Conservation (phyloP, 1,139 yeast species). For the Kodamaea fungicola region DNA sequence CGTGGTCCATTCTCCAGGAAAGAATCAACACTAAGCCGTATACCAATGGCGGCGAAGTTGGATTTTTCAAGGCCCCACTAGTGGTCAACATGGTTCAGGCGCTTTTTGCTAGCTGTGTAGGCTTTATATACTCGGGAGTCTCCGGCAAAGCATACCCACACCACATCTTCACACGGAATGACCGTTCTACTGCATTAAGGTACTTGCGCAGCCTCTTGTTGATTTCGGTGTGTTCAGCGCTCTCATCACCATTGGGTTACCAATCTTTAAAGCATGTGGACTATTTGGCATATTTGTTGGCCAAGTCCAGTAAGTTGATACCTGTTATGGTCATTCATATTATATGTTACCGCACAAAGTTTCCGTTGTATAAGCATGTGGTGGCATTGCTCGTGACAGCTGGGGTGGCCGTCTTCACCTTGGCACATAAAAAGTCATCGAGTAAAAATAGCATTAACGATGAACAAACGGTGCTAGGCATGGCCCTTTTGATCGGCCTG, state of each 20-base stretch:
- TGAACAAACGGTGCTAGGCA: slow-evolving; percentile 51
- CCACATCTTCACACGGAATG: slow-evolving; percentile 25
- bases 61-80: slow-evolving; percentile 69
- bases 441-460: slow-evolving; percentile 29
- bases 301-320: slow-evolving; percentile 88
- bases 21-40: slow-evolving; percentile 78
- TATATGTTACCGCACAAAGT: slow-evolving; percentile 64
- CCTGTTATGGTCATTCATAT: slow-evolving; percentile 89
- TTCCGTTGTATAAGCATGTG: slow-evolving; percentile 71
- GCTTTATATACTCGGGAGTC: slow-evolving; percentile 51
- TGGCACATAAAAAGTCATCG: slow-evolving; percentile 29
- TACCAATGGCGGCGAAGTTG: slow-evolving; percentile 34
- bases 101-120: slow-evolving; percentile 65
- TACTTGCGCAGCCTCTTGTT: slow-evolving; percentile 46
- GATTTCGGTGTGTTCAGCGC: slow-evolving; percentile 74
- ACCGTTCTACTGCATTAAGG: slow-evolving; percentile 12
- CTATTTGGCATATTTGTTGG: slow-evolving; percentile 77
- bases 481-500: slow-evolving; percentile 55
- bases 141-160: slow-evolving; percentile 31
- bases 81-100: slow-evolving; percentile 75
- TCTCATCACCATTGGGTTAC: slow-evolving; percentile 79
- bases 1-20: slow-evolving; percentile 93
- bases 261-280: slow-evolving; percentile 78
- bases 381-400: slow-evolving; percentile 74
- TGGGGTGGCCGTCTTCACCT: slow-evolving; percentile 80